Conservation (phyloP, 2,329 filamentous ascomycete genomes). For the Hirsutella minnesotensis region DNA sequence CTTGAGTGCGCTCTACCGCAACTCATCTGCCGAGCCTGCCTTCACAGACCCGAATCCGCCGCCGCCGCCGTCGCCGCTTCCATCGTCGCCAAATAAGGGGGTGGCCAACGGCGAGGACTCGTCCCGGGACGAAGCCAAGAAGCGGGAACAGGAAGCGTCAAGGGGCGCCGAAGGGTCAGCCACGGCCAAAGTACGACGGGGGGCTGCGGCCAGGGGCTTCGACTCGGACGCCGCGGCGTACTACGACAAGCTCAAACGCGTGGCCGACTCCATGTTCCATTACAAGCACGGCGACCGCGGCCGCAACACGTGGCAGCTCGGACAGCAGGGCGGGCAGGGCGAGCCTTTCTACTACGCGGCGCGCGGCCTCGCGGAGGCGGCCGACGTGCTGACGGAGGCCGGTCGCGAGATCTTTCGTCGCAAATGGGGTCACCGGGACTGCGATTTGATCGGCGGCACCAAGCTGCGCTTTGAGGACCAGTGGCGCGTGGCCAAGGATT, state of each 20-base stretch:
- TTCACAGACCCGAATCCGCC: conserved; percentile 26
- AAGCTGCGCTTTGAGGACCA: conserved; percentile 29
- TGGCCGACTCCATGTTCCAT: conserved; percentile 23
- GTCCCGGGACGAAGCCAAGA: conserved; percentile 5
- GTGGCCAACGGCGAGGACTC: too few relatives aligned
- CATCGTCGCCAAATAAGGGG: conserved; percentile 6
- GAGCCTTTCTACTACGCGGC: conserved; percentile 41
- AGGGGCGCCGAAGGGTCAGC: neutral
- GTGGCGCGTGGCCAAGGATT: conserved; percentile 33
- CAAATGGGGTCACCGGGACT: conserved; percentile 35
- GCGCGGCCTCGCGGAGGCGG: conserved; percentile 29
- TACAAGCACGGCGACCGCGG: conserved; percentile 27
- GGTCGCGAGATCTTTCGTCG: conserved; percentile 27
- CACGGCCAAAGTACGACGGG: neutral
- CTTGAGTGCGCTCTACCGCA: conserved; percentile 31
- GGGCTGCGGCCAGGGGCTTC: neutral
- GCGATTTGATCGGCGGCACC: conserved; percentile 24
- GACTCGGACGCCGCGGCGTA: conserved; percentile 5
- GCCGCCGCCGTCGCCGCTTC: conserved; percentile 10
- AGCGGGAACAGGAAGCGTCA: neutral
- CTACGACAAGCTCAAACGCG: conserved; percentile 11
- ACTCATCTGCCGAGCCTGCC: conserved; percentile 21
- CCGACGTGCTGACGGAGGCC: conserved; percentile 32
- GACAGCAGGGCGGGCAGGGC: conserved; percentile 36
- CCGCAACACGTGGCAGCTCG: conserved; percentile 40